Evolutionary conservation across 768 basidiomycete genomes (phyloP), one percentile per base, ranked within the genome.

Genomic region (Lactarius trivialis): DNA sequence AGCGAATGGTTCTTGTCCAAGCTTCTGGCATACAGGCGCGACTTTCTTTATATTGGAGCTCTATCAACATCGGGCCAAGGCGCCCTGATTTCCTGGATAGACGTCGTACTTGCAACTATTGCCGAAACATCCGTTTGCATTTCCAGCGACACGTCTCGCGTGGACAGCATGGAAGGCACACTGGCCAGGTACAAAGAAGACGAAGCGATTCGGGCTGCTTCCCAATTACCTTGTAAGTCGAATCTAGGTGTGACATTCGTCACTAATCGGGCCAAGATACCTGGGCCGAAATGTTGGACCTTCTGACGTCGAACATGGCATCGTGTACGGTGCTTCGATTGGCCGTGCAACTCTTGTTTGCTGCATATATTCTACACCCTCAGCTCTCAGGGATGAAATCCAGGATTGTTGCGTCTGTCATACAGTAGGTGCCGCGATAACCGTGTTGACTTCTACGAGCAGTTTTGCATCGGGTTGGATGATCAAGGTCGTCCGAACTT

Each of bases 281-380:
- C 7, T 91, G 83, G 85, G 60, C 72, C n/a, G 74, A 72, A 48
- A 68, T 88, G 30, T 68, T 77, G 9, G 69, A 68, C 15, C 70
- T 80, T 8, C 71, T 88, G 17, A 72, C 75, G 12, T 85, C 84
- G 2, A 72, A 76, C 19, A 65, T 75, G 26, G 73, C 77, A 24
- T 90, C 89, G 21, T 80, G 82, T 30, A 85, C 85, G 21, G 78
- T 85, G 6, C 79, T 78, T 67, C 81, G 88, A 4, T 70, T 90
- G 45, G 78, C 82, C 7, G 67, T 82, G n/a, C 78, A 77, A 32
- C 72, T 91, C 34, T 56, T 80, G 52, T 82, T 86, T 66, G 82
- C 78, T 19, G 76, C 75, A 43, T 81, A 82, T 67, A 75, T 91
- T 30, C 71, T 91, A 62, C 70, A 68, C 17, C 79, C 81, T 8